Conservation (phyloP, 352 stramenopile genomes). For the Pythium dissimile region DNA sequence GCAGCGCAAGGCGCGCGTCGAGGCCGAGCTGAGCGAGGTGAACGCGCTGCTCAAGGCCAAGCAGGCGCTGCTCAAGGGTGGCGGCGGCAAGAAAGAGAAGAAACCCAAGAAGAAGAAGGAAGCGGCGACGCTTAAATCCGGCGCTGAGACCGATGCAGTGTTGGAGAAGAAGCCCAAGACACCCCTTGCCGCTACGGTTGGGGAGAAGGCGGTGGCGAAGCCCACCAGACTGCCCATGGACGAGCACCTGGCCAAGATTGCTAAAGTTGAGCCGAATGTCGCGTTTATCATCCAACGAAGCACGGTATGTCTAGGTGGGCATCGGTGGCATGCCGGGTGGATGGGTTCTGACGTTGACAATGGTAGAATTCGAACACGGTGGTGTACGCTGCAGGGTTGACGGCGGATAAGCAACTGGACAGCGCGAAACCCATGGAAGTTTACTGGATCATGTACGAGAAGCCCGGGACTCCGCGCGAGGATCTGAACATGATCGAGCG, state of each 20-base stretch:
- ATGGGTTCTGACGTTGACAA: neutral
- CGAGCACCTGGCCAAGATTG: slow-evolving; percentile 58
- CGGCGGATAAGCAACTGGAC: slow-evolving; percentile 46
- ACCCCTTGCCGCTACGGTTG: neutral
- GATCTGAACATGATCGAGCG: slow-evolving; percentile 86
- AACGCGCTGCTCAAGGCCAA: slow-evolving; percentile 62
- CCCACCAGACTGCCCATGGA: slow-evolving; percentile 54
- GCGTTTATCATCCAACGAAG: slow-evolving; percentile 87
- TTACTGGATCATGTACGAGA: slow-evolving; percentile 88
- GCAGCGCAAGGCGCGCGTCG: slow-evolving; percentile 35
- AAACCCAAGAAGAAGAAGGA: slow-evolving; percentile 40
- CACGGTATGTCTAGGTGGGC: slow-evolving; percentile 40
- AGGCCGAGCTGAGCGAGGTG: slow-evolving; percentile 44
- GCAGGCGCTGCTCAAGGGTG: slow-evolving; percentile 44
- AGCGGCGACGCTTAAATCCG: neutral
- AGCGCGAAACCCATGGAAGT: slow-evolving; percentile 60
- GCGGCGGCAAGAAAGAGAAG: slow-evolving; percentile 33
- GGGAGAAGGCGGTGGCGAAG: slow-evolving; percentile 25
- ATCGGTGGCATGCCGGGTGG: neutral
- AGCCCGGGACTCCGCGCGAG: slow-evolving; percentile 57
- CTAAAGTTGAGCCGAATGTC: slow-evolving; percentile 69
- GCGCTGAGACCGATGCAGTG: neutral
- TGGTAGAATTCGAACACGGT: slow-evolving; percentile 81
- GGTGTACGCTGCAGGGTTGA: slow-evolving; percentile 60
- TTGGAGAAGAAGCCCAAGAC: slow-evolving; percentile 3